Evolutionary conservation across 176 grass and related monocot species (phyloP), one percentile per base, ranked within the genome.

Genomic region (maize (Zea mays)): DNA sequence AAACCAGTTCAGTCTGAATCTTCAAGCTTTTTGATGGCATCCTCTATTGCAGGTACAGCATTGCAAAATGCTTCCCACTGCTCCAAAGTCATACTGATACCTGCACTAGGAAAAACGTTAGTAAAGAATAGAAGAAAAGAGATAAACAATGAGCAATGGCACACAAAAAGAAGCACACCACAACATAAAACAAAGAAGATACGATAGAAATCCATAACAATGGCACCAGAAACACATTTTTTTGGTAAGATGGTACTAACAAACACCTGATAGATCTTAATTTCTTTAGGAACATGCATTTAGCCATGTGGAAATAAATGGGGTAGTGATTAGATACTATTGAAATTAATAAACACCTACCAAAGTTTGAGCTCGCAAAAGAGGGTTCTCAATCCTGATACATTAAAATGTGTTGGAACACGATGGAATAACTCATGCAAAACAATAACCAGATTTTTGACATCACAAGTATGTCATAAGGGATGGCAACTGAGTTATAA

Each of bases 61-160:
- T 94, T 77, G 13, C 70, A 66, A 61, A 98, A 94, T 42, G 83
- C 85, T 84, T 90, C 89, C 96, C 92, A 98, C 82, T 98, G 96
- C 69, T 98, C 89, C 1, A 86, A 75, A 2, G 91, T 88, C 87
- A 98, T 76, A 80, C 89, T 92, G 78, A 98, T 85, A 16, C 95
- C 87, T 94, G 76, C 62, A 59, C 68, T 55, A n/a, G 34, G 81
- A 6, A 70, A 9, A 43, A 15, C 19, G 54, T 74, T 20, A 55
- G 74, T 71, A 67, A 51, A 50, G 17, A 76, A 65, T 17, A n/a
- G 54, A 52, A 52, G 34, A 50, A 3, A 13, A 4, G 13, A 0
- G 9, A 54, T 62, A 21, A 45, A 2, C 5, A 27, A 27, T 27
- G 27, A 35, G 12, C 13, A 49, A 6, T 47, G 12, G 16, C 4